A percentile compares a stretch with the other conserved stretches of the same genome.
These are phyloP conservation scores for Laburnicola sp. DNA, from an alignment of 2,329 filamentous ascomycete species.

Conservation along the genomic window DNA sequence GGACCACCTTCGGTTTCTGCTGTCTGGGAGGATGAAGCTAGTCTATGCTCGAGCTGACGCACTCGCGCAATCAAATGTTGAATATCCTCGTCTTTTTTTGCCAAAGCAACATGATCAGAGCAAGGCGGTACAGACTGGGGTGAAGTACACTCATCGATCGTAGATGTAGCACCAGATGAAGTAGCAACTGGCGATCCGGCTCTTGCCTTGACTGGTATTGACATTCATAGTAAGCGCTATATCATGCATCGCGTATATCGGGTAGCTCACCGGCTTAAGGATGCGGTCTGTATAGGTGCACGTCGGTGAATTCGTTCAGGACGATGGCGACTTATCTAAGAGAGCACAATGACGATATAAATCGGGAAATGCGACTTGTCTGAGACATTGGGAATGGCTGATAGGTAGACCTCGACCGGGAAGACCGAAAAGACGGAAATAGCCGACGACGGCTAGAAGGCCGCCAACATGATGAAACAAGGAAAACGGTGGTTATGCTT, in stretches of 20 bases:
- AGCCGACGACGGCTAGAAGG: too few relatives aligned
- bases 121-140: background rate
- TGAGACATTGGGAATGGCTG: too few relatives aligned
- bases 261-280: background rate
- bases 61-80: constrained; percentile 11
- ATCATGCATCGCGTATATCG: background rate
- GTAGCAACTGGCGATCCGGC: background rate
- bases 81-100: constrained; percentile 4
- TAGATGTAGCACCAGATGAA: background rate
- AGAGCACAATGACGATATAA: too few relatives aligned
- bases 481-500: too few relatives aligned
- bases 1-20: background rate
- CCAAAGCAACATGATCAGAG: background rate
- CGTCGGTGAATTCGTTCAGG: constrained; percentile 22
- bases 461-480: too few relatives aligned
- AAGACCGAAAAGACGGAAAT: too few relatives aligned
- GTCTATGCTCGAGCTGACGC: constrained; percentile 10
- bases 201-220: too few relatives aligned
- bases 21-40: background rate
- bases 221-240: background rate
- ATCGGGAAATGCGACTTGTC: too few relatives aligned
- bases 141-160: background rate
- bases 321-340: too few relatives aligned
- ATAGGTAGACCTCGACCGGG: too few relatives aligned
- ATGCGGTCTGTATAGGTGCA: constrained; percentile 28